Conservation (phyloP, 805 yeast species). For the Naumovozyma castellii region DNA sequence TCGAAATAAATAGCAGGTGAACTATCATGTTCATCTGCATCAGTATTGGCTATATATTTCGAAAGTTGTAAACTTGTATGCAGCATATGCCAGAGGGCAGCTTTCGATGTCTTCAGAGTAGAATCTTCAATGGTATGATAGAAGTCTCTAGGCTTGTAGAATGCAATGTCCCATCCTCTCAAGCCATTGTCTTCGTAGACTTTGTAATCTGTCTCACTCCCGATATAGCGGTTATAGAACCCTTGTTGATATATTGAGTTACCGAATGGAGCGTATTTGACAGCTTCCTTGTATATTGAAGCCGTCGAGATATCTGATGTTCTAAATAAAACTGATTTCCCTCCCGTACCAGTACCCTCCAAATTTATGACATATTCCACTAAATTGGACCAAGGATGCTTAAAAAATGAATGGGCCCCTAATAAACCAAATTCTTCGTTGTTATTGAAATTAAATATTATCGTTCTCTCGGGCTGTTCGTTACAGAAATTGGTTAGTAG, state of each 20-base stretch:
- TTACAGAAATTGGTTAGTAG: slow-evolving; percentile 42
- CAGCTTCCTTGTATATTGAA: slow-evolving; percentile 44
- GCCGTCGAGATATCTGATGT: slow-evolving; percentile 72
- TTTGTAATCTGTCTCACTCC: slow-evolving; percentile 79
- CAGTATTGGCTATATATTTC: slow-evolving; percentile 34
- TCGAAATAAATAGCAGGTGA: slow-evolving; percentile 56
- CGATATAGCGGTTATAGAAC: slow-evolving; percentile 59
- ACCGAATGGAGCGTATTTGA: slow-evolving; percentile 57
- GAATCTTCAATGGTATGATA: slow-evolving; percentile 76
- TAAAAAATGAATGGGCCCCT: slow-evolving; percentile 68
- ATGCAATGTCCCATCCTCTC: slow-evolving; percentile 85
- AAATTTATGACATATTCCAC: slow-evolving; percentile 64
- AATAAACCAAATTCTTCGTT: slow-evolving; percentile 81
- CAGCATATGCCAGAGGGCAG: slow-evolving; percentile 80
- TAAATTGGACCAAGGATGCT: slow-evolving; percentile 60
- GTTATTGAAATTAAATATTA: slow-evolving; percentile 79
- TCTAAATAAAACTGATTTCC: slow-evolving; percentile 71
- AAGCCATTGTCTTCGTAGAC: slow-evolving; percentile 59
- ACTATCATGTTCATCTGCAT: slow-evolving; percentile 24
- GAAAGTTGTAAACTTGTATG: slow-evolving; percentile 57
- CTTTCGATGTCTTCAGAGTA: slow-evolving; percentile 51
- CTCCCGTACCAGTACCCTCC: slow-evolving; percentile 92
- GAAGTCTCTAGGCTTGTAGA: slow-evolving; percentile 71
- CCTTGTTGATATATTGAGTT: slow-evolving; percentile 79
- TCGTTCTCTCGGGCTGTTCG: slow-evolving; percentile 55